Conservation (phyloP, 768 basidiomycete species). For the Trametes coccinea region DNA sequence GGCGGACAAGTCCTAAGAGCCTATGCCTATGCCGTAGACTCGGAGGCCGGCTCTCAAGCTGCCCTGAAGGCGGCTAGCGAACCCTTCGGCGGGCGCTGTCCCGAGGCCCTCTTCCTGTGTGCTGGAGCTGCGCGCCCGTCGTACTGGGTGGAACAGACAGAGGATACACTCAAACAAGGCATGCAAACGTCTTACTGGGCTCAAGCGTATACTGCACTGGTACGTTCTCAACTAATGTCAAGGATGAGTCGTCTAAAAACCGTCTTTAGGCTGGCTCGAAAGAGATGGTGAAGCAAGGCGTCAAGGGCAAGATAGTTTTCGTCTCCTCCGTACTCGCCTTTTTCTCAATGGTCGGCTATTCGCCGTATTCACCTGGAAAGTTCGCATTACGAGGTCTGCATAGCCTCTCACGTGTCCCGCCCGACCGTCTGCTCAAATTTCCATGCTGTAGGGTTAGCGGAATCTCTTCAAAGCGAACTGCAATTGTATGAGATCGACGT, state of each 20-base stretch:
- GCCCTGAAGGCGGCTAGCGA: slow-evolving; percentile 64
- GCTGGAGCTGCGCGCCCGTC: slow-evolving; percentile 73
- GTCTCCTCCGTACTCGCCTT: slow-evolving; percentile 76
- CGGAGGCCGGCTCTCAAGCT: slow-evolving; percentile 50
- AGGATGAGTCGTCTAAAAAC: neutral
- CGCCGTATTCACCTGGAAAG: slow-evolving; percentile 81
- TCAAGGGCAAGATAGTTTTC: slow-evolving; percentile 71
- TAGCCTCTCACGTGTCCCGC: neutral
- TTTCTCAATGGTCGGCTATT: slow-evolving; percentile 76
- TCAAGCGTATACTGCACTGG: slow-evolving; percentile 52
- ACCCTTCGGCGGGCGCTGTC: slow-evolving; percentile 54
- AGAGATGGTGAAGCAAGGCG: slow-evolving; percentile 55
- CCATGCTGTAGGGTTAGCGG: slow-evolving; percentile 70
- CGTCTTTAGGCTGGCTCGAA: slow-evolving; percentile 59
- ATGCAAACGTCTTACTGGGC: slow-evolving; percentile 60
- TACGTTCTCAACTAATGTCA: slow-evolving; percentile 31
- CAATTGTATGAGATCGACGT: slow-evolving; percentile 74
- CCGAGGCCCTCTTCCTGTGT: slow-evolving; percentile 79
- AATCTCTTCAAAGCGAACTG: slow-evolving; percentile 78
- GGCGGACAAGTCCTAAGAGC: slow-evolving; percentile 61
- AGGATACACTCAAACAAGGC: slow-evolving; percentile 56
- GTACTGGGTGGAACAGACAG: slow-evolving; percentile 71
- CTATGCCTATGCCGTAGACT: slow-evolving; percentile 66
- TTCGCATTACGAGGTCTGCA: slow-evolving; percentile 77
- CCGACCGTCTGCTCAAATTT: no score